Evolutionary conservation across 225 moss, liverwort and hornwort genomes (phyloP).

Genomic region (Physcomitrium patens): DNA sequence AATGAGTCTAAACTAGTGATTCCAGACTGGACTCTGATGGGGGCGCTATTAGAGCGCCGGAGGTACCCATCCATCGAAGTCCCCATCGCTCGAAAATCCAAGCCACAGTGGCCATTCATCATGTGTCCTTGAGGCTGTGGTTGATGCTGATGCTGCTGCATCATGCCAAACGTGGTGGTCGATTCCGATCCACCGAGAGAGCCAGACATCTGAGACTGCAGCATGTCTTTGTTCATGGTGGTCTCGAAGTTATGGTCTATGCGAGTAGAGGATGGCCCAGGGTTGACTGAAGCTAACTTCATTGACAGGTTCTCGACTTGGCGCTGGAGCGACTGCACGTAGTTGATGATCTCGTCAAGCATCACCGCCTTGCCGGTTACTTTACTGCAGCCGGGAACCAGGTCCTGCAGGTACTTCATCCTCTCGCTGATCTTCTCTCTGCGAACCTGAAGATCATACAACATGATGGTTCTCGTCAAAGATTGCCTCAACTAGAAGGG

Average conservation of each 20-base stretch:
- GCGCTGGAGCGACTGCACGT: constrained; percentile 56
- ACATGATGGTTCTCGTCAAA: background rate
- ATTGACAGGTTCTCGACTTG: constrained; percentile 63
- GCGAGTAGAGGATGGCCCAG: constrained; percentile 37
- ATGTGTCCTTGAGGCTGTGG: constrained; percentile 36
- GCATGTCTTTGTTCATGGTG: constrained; percentile 41
- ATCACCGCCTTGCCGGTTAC: constrained; percentile 62
- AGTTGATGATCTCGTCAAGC: constrained; percentile 68
- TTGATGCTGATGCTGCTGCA: constrained; percentile 44
- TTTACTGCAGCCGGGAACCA: constrained; percentile 67
- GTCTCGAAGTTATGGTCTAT: constrained; percentile 45
- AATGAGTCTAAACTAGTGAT: constrained; percentile 36
- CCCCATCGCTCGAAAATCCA: constrained; percentile 53
- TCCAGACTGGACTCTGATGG: constrained; percentile 37
- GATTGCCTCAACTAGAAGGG: background rate
- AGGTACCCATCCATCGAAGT: constrained; percentile 42
- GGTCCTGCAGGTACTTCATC: constrained; percentile 67
- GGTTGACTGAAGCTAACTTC: constrained; percentile 62
- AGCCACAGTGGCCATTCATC: constrained; percentile 36
- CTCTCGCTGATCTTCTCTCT: constrained; percentile 71
- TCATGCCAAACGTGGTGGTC: constrained; percentile 40
- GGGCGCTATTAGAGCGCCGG: constrained; percentile 51
- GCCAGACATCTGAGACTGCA: constrained; percentile 41
- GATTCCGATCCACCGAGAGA: constrained; percentile 36
- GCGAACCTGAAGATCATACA: constrained; percentile 44